These are phyloP conservation scores for Scutellaria minor DNA, from an alignment of 257 asterid genomes.

Conservation along the genomic window DNA sequence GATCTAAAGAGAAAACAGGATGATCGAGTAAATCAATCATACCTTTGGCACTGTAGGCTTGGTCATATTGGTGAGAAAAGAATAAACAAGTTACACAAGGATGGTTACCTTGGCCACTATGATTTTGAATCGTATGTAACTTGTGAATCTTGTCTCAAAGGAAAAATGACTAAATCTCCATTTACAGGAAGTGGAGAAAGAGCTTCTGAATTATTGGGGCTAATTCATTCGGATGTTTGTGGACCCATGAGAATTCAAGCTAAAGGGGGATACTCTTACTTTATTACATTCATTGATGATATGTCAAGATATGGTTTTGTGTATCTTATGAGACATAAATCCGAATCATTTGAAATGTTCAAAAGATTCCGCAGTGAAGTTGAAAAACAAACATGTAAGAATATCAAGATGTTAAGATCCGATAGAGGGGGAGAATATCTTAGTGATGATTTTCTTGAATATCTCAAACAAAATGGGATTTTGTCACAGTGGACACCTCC, in stretches of 20 bases:
- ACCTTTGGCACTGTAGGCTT: slow-evolving; percentile 7
- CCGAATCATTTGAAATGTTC: slow-evolving; percentile 8
- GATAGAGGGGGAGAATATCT: neutral
- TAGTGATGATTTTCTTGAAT: neutral
- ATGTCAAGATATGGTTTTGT: neutral
- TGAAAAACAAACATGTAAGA: neutral
- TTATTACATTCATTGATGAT: neutral
- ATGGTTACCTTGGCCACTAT: neutral
- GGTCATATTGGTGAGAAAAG: slow-evolving; percentile 21
- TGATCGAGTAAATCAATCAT: neutral
- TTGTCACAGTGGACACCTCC: slow-evolving; percentile 9
- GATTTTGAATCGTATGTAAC: neutral
- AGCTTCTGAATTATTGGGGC: slow-evolving; percentile 1
- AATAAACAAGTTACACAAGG: neutral
- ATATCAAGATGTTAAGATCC: neutral
- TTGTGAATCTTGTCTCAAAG: neutral
- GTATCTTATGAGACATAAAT: neutral
- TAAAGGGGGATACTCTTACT: neutral
- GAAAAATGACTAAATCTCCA: neutral
- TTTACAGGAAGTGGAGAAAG: neutral
- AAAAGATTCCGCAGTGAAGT: neutral
- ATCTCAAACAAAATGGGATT: slow-evolving; percentile 1
- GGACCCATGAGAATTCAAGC: neutral
- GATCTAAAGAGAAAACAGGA: neutral
- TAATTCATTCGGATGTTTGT: neutral